These are phyloP conservation scores for Ceratocystis papillata DNA, from an alignment of 2,329 filamentous ascomycete genomes.

Conservation along the genomic window DNA sequence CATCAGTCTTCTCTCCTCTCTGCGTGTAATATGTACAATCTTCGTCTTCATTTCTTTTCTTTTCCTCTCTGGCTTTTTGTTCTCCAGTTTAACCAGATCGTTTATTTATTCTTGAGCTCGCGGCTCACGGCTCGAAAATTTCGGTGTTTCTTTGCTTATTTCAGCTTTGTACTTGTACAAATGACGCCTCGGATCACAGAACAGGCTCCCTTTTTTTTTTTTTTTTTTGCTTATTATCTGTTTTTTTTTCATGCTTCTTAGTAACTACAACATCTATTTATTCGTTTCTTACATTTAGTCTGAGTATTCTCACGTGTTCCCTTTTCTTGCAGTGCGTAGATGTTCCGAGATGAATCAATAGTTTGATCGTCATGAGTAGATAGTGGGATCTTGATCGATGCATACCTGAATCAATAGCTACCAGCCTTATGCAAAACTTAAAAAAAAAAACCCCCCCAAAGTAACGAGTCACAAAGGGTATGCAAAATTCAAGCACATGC, in stretches of 20 bases:
- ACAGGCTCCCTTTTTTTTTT: neutral
- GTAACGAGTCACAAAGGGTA: neutral
- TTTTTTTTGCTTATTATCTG: neutral
- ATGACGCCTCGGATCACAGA: constrained; percentile 12
- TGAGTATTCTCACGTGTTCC: neutral
- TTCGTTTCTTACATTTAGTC: neutral
- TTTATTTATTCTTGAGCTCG: neutral
- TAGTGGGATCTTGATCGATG: neutral
- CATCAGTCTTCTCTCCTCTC: neutral
- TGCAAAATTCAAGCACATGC: neutral
- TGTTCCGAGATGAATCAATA: no score
- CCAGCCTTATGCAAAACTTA: neutral
- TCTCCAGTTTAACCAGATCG: neutral
- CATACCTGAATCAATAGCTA: neutral
- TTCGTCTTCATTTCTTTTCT: neutral
- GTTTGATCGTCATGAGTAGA: neutral
- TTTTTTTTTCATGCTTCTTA: neutral
- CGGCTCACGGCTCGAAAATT: no score
- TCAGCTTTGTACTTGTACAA: neutral
- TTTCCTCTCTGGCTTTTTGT: neutral
- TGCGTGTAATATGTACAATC: neutral
- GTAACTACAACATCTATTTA: neutral
- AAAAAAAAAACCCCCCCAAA: no score
- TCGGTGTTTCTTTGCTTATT: neutral
- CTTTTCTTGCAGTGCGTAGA: no score